These are phyloP conservation scores for Lophium mytilinum DNA, from an alignment of 495 filamentous ascomycete genomes.

Conservation along the genomic window DNA sequence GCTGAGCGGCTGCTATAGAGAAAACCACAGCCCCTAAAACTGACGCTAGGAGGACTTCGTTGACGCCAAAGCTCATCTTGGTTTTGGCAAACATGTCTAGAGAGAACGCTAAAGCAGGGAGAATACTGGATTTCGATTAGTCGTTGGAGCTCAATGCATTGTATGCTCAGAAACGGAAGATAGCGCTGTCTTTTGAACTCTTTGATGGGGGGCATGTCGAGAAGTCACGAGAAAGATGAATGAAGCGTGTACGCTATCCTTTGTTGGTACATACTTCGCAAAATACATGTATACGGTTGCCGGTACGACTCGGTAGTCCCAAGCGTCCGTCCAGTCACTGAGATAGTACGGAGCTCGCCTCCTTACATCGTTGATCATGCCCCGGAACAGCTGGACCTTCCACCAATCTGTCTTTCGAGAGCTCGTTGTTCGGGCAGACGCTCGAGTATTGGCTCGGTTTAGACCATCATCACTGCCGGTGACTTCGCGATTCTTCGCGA, in stretches of 20 bases:
- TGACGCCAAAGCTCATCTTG: conserved; percentile 38
- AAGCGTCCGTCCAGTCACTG: conserved; percentile 38
- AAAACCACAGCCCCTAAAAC: conserved; percentile 39
- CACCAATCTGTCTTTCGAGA: conserved; percentile 18
- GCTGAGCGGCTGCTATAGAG: conserved; percentile 24
- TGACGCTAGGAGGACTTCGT: conserved; percentile 40
- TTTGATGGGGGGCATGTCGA: background rate
- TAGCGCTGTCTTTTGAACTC: background rate
- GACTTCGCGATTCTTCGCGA: background rate
- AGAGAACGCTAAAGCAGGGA: conserved; percentile 40
- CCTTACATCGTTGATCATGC: conserved; percentile 38
- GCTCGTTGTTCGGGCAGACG: background rate
- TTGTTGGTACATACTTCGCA: conserved; percentile 33
- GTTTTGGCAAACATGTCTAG: conserved; percentile 39
- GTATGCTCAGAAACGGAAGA: background rate
- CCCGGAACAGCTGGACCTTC: conserved; percentile 30
- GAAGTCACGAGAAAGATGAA: background rate
- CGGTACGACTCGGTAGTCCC: conserved; percentile 36
- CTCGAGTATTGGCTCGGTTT: conserved; percentile 4
- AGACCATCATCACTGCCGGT: conserved; percentile 1
- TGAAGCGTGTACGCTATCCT: background rate
- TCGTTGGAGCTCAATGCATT: background rate
- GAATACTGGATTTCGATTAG: conserved; percentile 25
- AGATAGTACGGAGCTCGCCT: conserved; percentile 37
- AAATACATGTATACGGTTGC: conserved; percentile 41